These are phyloP conservation scores for Sanghuangporus sanghuang DNA, from an alignment of 1,284 basidiomycete species.

Conservation along the genomic window DNA sequence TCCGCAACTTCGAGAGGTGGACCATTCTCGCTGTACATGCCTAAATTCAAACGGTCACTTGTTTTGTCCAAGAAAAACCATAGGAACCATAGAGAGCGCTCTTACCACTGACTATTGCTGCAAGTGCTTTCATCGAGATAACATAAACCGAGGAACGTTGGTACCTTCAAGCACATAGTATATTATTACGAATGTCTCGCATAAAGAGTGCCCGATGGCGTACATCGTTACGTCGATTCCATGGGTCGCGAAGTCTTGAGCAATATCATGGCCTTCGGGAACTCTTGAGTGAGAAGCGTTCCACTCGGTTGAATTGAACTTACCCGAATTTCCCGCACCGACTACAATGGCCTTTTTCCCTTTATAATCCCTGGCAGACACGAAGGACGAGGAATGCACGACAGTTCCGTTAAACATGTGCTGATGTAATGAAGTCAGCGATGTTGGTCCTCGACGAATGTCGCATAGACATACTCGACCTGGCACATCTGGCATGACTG, in stretches of 20 bases:
- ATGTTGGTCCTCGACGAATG: not conserved
- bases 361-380: constrained; percentile 30
- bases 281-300: not conserved
- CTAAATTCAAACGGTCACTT: constrained; percentile 11
- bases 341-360: constrained; percentile 41
- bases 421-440: constrained; percentile 9
- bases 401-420: constrained; percentile 28
- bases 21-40: constrained; percentile 29
- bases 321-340: constrained; percentile 37
- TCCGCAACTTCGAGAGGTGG: constrained; percentile 30
- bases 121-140: constrained; percentile 25
- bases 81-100: not conserved
- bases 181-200: not conserved
- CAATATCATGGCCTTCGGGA: constrained; percentile 21
- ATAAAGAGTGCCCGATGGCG: not conserved
- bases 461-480: constrained; percentile 6
- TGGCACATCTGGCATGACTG: constrained; percentile 30
- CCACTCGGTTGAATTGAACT: not conserved
- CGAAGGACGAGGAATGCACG: constrained; percentile 37
- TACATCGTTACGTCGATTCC: constrained; percentile 20
- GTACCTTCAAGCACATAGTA: constrained; percentile 27
- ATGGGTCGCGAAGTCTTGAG: constrained; percentile 29
- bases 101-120: not conserved
- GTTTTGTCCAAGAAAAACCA: not conserved
- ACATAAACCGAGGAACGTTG: constrained; percentile 35